phyloP scores from a whole-genome alignment of 768 basidiomycete species.

The Pulveroboletus sp. region DNA sequence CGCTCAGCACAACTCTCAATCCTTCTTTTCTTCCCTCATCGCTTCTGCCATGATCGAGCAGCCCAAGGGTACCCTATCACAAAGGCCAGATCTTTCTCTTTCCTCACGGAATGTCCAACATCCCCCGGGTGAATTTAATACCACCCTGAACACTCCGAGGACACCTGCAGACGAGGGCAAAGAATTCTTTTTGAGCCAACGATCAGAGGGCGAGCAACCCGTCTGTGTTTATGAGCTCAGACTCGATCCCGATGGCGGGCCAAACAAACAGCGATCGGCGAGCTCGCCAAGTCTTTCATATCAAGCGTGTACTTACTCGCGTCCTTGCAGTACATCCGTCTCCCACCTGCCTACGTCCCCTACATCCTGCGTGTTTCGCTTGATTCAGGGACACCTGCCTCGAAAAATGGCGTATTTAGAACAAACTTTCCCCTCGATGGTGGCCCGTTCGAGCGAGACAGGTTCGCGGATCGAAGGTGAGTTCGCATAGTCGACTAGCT shows the following conservation, averaged over 20 bases:
- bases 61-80: neutral
- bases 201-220: conserved; percentile 50
- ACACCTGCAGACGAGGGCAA: conserved; percentile 93
- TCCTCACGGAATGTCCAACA: conserved; percentile 13
- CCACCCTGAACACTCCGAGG: conserved; percentile 54
- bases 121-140: neutral
- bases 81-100: conserved; percentile 16
- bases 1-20: conserved; percentile 1
- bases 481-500: conserved; percentile 17
- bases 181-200: conserved; percentile 71
- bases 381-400: conserved; percentile 87
- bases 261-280: conserved; percentile 79
- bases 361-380: conserved; percentile 90
- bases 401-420: conserved; percentile 87
- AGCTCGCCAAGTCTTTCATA: conserved; percentile 27
- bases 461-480: conserved; percentile 71
- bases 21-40: neutral
- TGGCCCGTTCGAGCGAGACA: conserved; percentile 72
- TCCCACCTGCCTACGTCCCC: conserved; percentile 84
- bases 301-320: conserved; percentile 7
- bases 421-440: conserved; percentile 97
- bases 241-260: conserved; percentile 88
- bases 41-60: conserved; percentile 13
- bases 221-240: conserved; percentile 83
- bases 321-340: conserved; percentile 77